Evolutionary conservation across 1,284 basidiomycete genomes (phyloP).

Genomic region (Blastosporella zonata): DNA sequence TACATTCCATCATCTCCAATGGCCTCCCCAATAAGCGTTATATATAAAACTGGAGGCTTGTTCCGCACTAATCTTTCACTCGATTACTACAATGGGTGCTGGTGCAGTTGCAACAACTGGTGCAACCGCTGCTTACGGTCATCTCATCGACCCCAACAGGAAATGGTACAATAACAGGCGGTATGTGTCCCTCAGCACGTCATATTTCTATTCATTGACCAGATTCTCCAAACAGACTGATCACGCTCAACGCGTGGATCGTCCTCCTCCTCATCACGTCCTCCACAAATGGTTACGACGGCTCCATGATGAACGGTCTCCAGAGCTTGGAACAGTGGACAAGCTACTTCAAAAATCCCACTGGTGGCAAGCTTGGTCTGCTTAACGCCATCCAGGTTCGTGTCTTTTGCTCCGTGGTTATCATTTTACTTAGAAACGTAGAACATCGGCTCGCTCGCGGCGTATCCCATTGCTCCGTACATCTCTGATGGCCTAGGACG

Average conservation of each 20-base stretch:
- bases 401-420: slow-evolving; percentile 2
- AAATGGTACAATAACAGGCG: slow-evolving; percentile 73
- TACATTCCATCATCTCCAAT: no score
- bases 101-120: slow-evolving; percentile 43
- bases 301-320: slow-evolving; percentile 74
- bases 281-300: slow-evolving; percentile 74
- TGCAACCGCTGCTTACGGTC: slow-evolving; percentile 39
- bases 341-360: slow-evolving; percentile 52
- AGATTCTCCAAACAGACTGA: slow-evolving; percentile 40
- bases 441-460: slow-evolving; percentile 65
- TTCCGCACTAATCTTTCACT: slow-evolving; percentile 24
- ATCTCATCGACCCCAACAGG: slow-evolving; percentile 59
- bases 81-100: slow-evolving; percentile 40
- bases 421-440: slow-evolving; percentile 23
- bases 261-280: slow-evolving; percentile 72
- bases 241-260: slow-evolving; percentile 65
- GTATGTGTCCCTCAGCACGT: slow-evolving; percentile 31
- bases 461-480: slow-evolving; percentile 68
- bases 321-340: slow-evolving; percentile 64
- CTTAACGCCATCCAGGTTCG: slow-evolving; percentile 73
- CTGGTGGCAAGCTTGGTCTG: slow-evolving; percentile 57
- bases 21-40: no score
- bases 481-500: slow-evolving; percentile 67
- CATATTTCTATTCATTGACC: background rate
- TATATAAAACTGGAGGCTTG: no score